Evolutionary conservation across 1,139 yeast genomes (phyloP).

Genomic region (Suhomyces coccinellae): DNA sequence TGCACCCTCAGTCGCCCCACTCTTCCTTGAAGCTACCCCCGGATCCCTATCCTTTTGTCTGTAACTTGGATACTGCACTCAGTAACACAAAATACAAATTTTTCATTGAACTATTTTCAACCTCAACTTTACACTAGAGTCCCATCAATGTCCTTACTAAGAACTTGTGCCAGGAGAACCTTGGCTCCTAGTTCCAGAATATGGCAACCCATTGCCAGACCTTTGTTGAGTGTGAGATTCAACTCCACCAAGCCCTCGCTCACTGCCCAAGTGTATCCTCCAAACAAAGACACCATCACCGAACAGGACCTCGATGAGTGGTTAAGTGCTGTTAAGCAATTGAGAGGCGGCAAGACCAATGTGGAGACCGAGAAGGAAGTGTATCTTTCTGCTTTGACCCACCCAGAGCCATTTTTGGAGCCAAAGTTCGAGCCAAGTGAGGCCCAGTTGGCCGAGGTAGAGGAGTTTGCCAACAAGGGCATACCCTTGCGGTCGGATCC

Average conservation of each 20-base stretch:
- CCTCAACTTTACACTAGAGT: not conserved
- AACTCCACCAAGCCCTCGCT: conserved; percentile 21
- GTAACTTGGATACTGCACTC: conserved; percentile 4
- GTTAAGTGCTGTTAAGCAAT: conserved; percentile 58
- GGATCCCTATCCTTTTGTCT: not conserved
- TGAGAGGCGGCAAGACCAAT: conserved; percentile 43
- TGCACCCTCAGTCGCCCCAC: not conserved
- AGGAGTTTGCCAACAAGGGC: conserved; percentile 48
- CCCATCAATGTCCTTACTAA: conserved; percentile 13
- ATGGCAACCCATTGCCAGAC: conserved; percentile 6
- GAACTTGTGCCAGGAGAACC: conserved; percentile 11
- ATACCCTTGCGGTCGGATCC: conserved; percentile 70
- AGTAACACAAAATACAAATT: conserved; percentile 10
- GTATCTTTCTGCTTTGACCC: conserved; percentile 40
- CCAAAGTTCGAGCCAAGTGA: conserved; percentile 53
- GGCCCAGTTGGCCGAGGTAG: conserved; percentile 59
- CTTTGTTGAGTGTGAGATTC: conserved; percentile 12
- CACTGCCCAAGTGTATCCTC: conserved; percentile 42
- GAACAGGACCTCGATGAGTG: conserved; percentile 68
- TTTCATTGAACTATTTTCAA: conserved; percentile 6
- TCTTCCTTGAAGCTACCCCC: not conserved
- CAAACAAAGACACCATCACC: conserved; percentile 37
- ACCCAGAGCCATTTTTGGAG: conserved; percentile 39
- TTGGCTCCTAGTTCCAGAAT: conserved; percentile 6
- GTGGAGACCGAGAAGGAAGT: conserved; percentile 46